phyloP scores from a whole-genome alignment of 208 protist species.

The Sergeia podlipaevii region DNA sequence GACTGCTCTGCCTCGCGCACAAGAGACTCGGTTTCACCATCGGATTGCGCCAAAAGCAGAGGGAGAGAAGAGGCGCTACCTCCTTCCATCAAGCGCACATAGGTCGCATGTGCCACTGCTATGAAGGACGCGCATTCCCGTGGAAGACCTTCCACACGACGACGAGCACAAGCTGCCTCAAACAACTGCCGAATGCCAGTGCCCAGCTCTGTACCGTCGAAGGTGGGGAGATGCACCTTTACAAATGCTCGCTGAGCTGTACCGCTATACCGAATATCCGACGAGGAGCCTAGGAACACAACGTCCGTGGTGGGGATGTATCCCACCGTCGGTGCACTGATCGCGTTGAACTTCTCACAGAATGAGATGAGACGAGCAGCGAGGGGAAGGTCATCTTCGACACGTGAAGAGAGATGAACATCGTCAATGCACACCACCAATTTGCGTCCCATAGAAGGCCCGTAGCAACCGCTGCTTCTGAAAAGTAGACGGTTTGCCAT shows the following conservation, averaged over 20 bases:
- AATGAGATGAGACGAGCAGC: constrained; percentile 59
- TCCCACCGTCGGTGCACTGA: constrained; percentile 58
- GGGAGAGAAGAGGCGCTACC: background rate
- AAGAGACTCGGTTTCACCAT: background rate
- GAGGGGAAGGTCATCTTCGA: constrained; percentile 16
- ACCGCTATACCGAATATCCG: constrained; percentile 12
- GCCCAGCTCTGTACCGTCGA: constrained; percentile 59
- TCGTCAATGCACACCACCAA: constrained; percentile 87
- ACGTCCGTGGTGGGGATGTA: constrained; percentile 53
- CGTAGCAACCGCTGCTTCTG: constrained; percentile 45
- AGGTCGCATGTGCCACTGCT: constrained; percentile 29
- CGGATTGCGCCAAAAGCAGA: background rate
- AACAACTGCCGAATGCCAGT: constrained; percentile 52
- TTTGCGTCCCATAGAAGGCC: constrained; percentile 51
- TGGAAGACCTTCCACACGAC: constrained; percentile 46
- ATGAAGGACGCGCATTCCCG: constrained; percentile 44
- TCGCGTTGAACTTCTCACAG: constrained; percentile 52
- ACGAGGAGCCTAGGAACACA: constrained; percentile 42
- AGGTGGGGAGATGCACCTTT: constrained; percentile 46
- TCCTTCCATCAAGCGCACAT: constrained; percentile 6
- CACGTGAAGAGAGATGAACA: constrained; percentile 46
- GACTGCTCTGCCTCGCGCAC: background rate
- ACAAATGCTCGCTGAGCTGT: constrained; percentile 28
- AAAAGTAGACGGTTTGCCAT: constrained; percentile 43
- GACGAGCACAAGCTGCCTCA: constrained; percentile 34